These are phyloP conservation scores for Sanghuangporus weigelae DNA, from an alignment of 1,284 basidiomycete species.

Conservation along the genomic window DNA sequence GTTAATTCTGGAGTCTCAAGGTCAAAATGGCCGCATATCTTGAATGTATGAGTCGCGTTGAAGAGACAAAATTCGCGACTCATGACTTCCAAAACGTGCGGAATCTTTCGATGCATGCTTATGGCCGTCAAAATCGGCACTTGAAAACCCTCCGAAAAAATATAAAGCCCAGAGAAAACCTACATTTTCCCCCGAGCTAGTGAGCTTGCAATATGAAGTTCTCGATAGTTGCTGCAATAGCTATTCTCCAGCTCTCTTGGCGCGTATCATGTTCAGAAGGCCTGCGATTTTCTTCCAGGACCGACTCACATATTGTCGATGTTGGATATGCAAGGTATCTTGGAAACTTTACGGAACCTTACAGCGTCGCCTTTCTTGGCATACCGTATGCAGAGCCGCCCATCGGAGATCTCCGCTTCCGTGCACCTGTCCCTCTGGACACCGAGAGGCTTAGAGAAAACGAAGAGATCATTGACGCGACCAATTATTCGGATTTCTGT, in stretches of 20 bases:
- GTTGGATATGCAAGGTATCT: slow-evolving; percentile 31
- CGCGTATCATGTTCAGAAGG: slow-evolving; percentile 18
- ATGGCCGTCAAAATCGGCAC: too few relatives aligned
- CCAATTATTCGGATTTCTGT: slow-evolving; percentile 48
- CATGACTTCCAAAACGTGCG: too few relatives aligned
- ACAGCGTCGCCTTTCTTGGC: slow-evolving; percentile 50
- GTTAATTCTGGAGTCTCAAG: too few relatives aligned
- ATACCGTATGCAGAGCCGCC: slow-evolving; percentile 43
- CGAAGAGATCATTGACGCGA: slow-evolving; percentile 41
- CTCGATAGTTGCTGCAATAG: not conserved
- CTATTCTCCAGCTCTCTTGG: not conserved
- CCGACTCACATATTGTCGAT: slow-evolving; percentile 16
- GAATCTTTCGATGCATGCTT: too few relatives aligned
- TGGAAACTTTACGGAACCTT: slow-evolving; percentile 46
- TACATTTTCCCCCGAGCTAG: not conserved
- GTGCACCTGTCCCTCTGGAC: slow-evolving; percentile 32
- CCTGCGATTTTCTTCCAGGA: not conserved
- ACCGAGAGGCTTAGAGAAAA: slow-evolving; percentile 32
- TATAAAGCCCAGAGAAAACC: not conserved
- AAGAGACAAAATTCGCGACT: too few relatives aligned
- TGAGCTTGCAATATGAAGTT: not conserved
- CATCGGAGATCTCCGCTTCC: slow-evolving; percentile 32
- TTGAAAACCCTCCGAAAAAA: not conserved
- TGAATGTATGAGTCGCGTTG: too few relatives aligned
- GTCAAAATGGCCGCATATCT: too few relatives aligned